A percentile compares a stretch with the other conserved stretches of the same genome.
These are phyloP conservation scores for Kwoniella newhampshirensis DNA, from an alignment of 768 basidiomycete species.

Conservation along the genomic window DNA sequence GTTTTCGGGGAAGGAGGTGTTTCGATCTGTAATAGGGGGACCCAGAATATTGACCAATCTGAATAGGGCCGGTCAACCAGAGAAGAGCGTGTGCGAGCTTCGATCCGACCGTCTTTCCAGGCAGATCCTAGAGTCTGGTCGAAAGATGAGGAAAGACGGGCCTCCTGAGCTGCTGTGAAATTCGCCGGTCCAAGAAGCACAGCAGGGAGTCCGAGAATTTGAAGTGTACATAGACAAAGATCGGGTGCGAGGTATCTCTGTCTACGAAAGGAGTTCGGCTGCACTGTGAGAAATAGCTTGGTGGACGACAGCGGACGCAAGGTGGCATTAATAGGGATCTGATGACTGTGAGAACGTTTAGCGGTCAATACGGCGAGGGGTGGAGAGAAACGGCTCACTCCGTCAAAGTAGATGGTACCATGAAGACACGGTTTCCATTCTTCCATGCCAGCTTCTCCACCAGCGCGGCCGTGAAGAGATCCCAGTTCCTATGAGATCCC, in stretches of 20 bases:
- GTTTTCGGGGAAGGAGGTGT: neutral
- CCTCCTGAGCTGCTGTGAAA: slow-evolving; percentile 3
- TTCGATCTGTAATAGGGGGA: slow-evolving; percentile 1
- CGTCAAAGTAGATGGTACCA: neutral
- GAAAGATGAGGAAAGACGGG: slow-evolving; percentile 7
- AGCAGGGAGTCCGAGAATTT: slow-evolving; percentile 17
- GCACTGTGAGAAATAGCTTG: slow-evolving; percentile 10
- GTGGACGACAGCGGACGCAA: slow-evolving; percentile 2
- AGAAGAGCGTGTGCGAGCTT: neutral
- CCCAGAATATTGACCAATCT: slow-evolving; percentile 24
- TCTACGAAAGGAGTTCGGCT: neutral
- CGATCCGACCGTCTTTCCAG: slow-evolving; percentile 13
- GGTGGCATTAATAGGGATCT: neutral
- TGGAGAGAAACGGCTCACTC: slow-evolving; percentile 4
- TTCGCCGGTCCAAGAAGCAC: neutral
- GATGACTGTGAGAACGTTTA: neutral
- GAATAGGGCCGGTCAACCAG: slow-evolving; percentile 1
- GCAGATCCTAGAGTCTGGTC: slow-evolving; percentile 6
- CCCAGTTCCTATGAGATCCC: slow-evolving; percentile 3
- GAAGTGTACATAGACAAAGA: neutral
- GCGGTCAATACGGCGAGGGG: neutral
- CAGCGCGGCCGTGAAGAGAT: slow-evolving; percentile 16
- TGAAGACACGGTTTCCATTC: slow-evolving; percentile 11
- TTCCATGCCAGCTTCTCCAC: slow-evolving; percentile 31
- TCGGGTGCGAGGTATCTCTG: neutral